Evolutionary conservation across 345 rosid genomes (phyloP).

Genomic region (Noccaea caerulescens): DNA sequence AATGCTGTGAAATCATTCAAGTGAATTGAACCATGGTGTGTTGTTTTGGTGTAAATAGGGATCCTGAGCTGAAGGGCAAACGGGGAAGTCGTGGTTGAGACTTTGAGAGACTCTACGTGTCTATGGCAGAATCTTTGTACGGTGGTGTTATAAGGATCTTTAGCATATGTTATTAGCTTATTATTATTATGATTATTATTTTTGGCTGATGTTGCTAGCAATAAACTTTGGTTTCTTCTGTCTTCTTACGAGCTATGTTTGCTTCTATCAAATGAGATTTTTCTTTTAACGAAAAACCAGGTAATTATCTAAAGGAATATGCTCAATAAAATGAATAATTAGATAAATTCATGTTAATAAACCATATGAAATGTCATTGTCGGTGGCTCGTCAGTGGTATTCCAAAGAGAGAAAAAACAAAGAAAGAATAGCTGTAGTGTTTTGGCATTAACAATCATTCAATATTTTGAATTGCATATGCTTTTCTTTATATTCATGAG

Average conservation of each 20-base stretch:
- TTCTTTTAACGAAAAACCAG: background rate
- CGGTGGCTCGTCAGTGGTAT: too few species aligned
- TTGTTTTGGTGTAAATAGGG: conserved; percentile 49
- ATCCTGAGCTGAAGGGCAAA: conserved; percentile 64
- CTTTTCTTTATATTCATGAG: background rate
- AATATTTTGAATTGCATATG: background rate
- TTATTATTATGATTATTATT: conserved; percentile 8
- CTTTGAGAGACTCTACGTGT: background rate
- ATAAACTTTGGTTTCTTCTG: background rate
- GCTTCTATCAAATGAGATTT: background rate
- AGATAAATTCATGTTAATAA: background rate
- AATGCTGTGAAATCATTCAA: background rate
- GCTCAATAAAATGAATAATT: background rate
- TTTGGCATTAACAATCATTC: background rate
- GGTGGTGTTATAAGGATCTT: conserved; percentile 8
- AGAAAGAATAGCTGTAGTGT: background rate
- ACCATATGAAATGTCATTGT: background rate
- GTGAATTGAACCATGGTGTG: background rate
- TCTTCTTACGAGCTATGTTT: conserved; percentile 15
- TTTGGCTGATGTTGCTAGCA: conserved; percentile 27
- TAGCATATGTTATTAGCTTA: background rate
- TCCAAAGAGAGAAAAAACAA: too few species aligned
- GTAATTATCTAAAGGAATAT: too few species aligned
- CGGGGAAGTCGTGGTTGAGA: conserved; percentile 48
- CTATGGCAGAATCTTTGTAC: conserved; percentile 1